Conservation (phyloP, 805 yeast genomes). For the Ogataea siamensis region DNA sequence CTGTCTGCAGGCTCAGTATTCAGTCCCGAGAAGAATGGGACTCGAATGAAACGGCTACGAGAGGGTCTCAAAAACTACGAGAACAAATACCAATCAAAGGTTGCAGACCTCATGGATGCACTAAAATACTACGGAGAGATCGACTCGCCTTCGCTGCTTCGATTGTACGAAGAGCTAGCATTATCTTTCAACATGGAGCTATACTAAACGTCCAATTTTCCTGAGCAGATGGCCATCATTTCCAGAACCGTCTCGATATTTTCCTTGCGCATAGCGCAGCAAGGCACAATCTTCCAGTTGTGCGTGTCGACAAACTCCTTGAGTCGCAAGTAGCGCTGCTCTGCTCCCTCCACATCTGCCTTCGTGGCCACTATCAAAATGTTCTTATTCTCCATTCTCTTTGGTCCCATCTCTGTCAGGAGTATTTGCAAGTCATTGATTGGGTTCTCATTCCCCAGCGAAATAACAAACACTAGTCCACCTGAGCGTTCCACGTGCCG, state of each 20-base stretch:
- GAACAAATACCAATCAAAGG: conserved; percentile 42
- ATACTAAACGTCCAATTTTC: conserved; percentile 21
- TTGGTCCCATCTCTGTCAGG: conserved; percentile 67
- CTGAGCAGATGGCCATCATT: conserved; percentile 66
- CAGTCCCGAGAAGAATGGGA: conserved; percentile 39
- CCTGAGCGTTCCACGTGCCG: conserved; percentile 91
- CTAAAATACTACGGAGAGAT: conserved; percentile 47
- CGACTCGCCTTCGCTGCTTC: conserved; percentile 46
- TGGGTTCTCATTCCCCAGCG: conserved; percentile 69
- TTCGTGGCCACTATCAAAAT: conserved; percentile 88
- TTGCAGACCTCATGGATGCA: conserved; percentile 46
- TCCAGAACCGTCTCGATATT: conserved; percentile 68
- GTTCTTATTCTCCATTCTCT: conserved; percentile 57
- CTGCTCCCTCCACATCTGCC: conserved; percentile 69
- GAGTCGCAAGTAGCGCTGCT: conserved; percentile 46
- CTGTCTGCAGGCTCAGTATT: conserved; percentile 36
- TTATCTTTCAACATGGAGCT: conserved; percentile 15
- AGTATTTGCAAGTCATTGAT: conserved; percentile 60
- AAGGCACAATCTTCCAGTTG: conserved; percentile 74
- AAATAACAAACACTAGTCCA: conserved; percentile 84
- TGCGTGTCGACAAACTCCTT: conserved; percentile 41
- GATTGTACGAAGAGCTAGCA: conserved; percentile 43
- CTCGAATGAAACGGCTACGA: conserved; percentile 41
- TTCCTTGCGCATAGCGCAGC: conserved; percentile 73
- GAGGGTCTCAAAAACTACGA: conserved; percentile 42